Evolutionary conservation across 1,284 basidiomycete genomes (phyloP), one percentile per base, ranked within the genome.

Genomic region (Cerioporus squamosus): DNA sequence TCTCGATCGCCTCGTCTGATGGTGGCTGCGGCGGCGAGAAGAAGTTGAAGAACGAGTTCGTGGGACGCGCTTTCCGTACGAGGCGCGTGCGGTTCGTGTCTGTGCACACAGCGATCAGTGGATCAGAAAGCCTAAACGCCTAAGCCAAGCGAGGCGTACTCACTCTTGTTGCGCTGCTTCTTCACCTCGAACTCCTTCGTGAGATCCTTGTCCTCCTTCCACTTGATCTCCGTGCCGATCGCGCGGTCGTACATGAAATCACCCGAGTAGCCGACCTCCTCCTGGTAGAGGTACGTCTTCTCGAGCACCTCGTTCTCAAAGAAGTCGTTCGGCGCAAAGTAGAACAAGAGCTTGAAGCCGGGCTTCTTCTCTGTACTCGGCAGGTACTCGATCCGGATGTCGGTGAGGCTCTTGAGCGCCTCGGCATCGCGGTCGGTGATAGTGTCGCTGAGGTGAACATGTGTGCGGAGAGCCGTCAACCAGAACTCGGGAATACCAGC

Each of bases 81-180:
- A 95, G 83, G 66, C 95, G 93, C 5, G 94, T 97, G 66, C 93
- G 90, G 77, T 96, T 95, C 39, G 95, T 97, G 74, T 92, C 94
- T 96, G 66, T 24, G 53, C 47, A 39, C 33, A 38, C n/a, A 44
- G 18, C 18, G 39, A 56, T 57, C 49, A 57, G 22, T 43, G 26
- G n/a, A 49, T 44, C 53, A 50, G 47, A 59, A 46, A 59, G 51
- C 51, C 51, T 26, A 60, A 33, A 40, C 14, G 52, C 46, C 26
- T 50, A 53, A 53, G 22, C 44, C 31, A 50, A 44, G 46, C 51
- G 45, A 64, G 47, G 18, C 23, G 22, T 22, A 63, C 87, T 60
- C 70, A 96, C 94, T 94, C 84, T 98, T 99, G 82, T 98, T 98
- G 69, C 96, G 83, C 79, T 98, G 97, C 83, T 98, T 98, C 86